Evolutionary conservation across 805 yeast species (phyloP).

Genomic region (Yarrowia sp.): DNA sequence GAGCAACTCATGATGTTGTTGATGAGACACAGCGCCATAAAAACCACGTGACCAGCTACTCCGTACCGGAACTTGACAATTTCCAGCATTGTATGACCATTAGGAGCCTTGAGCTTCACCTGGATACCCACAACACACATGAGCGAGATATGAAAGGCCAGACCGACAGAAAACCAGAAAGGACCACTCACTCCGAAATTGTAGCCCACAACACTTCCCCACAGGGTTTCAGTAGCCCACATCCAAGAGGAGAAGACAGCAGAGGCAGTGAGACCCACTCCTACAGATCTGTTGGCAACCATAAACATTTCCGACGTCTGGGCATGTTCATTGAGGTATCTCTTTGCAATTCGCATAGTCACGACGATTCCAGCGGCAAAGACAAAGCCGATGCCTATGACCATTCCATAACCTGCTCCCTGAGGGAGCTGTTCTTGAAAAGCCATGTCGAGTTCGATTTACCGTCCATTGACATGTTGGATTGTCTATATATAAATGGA

Average conservation of each 20-base stretch:
- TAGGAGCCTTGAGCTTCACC: slow-evolving; percentile 75
- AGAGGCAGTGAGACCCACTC: slow-evolving; percentile 46
- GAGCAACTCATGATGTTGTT: slow-evolving; percentile 39
- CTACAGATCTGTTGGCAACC: slow-evolving; percentile 45
- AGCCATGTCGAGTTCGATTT: background rate
- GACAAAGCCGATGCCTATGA: slow-evolving; percentile 74
- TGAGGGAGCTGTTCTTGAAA: slow-evolving; percentile 1
- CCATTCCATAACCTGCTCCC: slow-evolving; percentile 80
- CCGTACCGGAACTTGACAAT: slow-evolving; percentile 72
- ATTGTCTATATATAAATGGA: background rate
- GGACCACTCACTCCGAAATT: slow-evolving; percentile 54
- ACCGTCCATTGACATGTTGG: background rate
- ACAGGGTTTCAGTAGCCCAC: slow-evolving; percentile 46
- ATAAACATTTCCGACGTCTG: slow-evolving; percentile 36
- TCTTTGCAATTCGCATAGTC: slow-evolving; percentile 32
- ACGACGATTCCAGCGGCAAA: slow-evolving; percentile 45
- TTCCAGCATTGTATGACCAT: slow-evolving; percentile 78
- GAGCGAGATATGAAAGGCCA: slow-evolving; percentile 69
- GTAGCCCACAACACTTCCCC: slow-evolving; percentile 45
- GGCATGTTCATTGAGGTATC: slow-evolving; percentile 32
- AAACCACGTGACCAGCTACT: slow-evolving; percentile 47
- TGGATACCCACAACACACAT: slow-evolving; percentile 75
- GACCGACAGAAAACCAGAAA: slow-evolving; percentile 74
- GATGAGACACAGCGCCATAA: slow-evolving; percentile 27
- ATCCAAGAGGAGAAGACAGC: slow-evolving; percentile 51